These are phyloP conservation scores for Solanum corneliomulleri DNA, from an alignment of 257 asterid genomes.

Conservation along the genomic window DNA sequence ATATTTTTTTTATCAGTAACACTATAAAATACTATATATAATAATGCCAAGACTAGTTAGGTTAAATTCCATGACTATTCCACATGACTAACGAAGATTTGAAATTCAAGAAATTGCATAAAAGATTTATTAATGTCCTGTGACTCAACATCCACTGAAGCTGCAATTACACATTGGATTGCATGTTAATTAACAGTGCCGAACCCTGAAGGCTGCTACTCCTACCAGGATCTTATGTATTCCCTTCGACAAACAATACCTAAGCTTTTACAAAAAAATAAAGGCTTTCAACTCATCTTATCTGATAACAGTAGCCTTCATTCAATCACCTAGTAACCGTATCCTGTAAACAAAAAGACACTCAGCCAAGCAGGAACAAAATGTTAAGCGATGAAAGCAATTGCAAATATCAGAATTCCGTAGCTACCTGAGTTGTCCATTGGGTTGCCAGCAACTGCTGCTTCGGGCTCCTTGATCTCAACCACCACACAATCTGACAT, in stretches of 20 bases:
- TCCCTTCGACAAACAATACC: neutral
- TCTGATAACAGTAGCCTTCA: neutral
- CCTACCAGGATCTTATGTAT: constrained; percentile 15
- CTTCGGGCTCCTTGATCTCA: constrained; percentile 90
- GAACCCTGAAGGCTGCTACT: constrained; percentile 16
- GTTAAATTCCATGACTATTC: neutral
- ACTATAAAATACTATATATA: no score
- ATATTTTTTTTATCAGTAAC: no score
- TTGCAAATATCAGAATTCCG: neutral
- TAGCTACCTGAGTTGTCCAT: constrained; percentile 90
- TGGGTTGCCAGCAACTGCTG: constrained; percentile 57
- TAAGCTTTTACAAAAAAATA: constrained; percentile 31
- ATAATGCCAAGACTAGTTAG: no score
- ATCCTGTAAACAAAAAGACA: constrained; percentile 34
- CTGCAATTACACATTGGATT: neutral
- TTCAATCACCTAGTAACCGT: constrained; percentile 44
- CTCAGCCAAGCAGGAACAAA: neutral
- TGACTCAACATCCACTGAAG: neutral
- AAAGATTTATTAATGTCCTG: neutral
- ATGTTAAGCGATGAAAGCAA: neutral
- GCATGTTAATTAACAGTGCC: constrained; percentile 1
- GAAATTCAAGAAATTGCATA: neutral
- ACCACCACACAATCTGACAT: constrained; percentile 97
- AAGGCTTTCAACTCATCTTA: neutral
- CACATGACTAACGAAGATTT: neutral